Percentiles rank a stretch among this genome's conserved stretches.
Evolutionary conservation across 129 eudicot genomes (phyloP).

Genomic region (Chrysanthemum lavandulifolium): DNA sequence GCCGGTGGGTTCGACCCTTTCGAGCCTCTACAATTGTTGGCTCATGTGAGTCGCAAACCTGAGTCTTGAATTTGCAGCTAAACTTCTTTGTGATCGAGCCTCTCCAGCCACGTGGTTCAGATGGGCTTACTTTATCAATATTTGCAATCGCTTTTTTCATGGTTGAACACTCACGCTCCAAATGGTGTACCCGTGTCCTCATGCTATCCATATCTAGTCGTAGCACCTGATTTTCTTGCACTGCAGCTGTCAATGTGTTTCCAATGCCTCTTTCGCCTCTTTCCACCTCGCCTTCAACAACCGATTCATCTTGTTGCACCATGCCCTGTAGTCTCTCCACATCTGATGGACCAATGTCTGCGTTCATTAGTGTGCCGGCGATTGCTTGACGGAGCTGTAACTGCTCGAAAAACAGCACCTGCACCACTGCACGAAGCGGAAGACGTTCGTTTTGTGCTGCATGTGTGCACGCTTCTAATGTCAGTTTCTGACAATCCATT

Average conservation of each 20-base stretch:
- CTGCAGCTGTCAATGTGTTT: conserved; percentile 60
- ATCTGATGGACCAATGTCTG: too few species aligned
- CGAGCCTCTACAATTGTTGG: conserved; percentile 55
- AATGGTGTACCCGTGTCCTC: conserved; percentile 80
- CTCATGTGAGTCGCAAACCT: conserved; percentile 88
- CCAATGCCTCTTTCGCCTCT: conserved; percentile 2
- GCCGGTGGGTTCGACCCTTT: conserved; percentile 53
- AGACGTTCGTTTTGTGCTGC: conserved; percentile 98
- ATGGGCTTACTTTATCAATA: conserved; percentile 59
- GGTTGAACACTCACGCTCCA: conserved; percentile 86
- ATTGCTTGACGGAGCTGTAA: conserved; percentile 94
- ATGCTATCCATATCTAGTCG: conserved; percentile 88
- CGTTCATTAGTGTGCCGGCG: conserved; percentile 32
- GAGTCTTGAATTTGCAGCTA: conserved; percentile 94
- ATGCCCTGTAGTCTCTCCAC: background rate
- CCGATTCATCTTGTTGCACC: conserved; percentile 32
- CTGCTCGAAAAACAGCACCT: conserved; percentile 87
- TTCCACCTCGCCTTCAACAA: conserved; percentile 22
- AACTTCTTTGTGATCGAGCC: conserved; percentile 47
- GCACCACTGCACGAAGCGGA: conserved; percentile 81
- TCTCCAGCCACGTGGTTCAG: conserved; percentile 31
- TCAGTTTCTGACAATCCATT: conserved; percentile 85
- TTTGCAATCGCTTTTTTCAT: conserved; percentile 79
- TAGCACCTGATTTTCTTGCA: conserved; percentile 84
- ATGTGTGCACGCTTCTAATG: conserved; percentile 91